These are phyloP conservation scores for Schizonepeta tenuifolia DNA, from an alignment of 257 asterid species.

Conservation along the genomic window DNA sequence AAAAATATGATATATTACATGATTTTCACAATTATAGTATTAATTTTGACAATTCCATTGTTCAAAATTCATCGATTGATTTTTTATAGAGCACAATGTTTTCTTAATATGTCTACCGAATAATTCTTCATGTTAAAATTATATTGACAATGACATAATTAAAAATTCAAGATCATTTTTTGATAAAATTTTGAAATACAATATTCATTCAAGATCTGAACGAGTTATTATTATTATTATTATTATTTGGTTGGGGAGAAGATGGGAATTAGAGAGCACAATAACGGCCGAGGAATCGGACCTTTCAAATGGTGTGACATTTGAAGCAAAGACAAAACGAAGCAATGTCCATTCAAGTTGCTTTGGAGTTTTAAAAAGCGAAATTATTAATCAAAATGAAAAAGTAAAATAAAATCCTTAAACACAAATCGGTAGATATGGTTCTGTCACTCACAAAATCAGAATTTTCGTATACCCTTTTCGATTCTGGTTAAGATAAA, in stretches of 20 bases:
- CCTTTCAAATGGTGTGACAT: constrained; percentile 40
- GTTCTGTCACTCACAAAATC: constrained; percentile 23
- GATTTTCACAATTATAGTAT: neutral
- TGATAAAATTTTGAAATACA: no score
- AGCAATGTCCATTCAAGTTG: constrained; percentile 3
- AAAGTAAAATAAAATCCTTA: neutral
- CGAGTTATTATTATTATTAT: no score
- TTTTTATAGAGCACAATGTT: no score
- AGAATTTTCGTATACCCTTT: constrained; percentile 19
- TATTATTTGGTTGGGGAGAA: constrained; percentile 19
- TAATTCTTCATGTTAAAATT: no score
- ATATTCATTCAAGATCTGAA: no score
- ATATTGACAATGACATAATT: no score
- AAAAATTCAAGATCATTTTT: no score
- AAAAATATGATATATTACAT: neutral
- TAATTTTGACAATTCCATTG: neutral
- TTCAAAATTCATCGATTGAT: neutral
- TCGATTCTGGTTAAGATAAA: constrained; percentile 5
- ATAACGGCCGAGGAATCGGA: constrained; percentile 52
- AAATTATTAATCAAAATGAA: neutral
- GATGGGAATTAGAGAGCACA: constrained; percentile 27
- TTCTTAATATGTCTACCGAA: neutral
- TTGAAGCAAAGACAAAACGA: constrained; percentile 30
- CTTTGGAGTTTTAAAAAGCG: neutral
- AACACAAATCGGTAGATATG: constrained; percentile 3